Evolutionary conservation across 768 basidiomycete species (phyloP).

Genomic region (Tephrocybe sp.): DNA sequence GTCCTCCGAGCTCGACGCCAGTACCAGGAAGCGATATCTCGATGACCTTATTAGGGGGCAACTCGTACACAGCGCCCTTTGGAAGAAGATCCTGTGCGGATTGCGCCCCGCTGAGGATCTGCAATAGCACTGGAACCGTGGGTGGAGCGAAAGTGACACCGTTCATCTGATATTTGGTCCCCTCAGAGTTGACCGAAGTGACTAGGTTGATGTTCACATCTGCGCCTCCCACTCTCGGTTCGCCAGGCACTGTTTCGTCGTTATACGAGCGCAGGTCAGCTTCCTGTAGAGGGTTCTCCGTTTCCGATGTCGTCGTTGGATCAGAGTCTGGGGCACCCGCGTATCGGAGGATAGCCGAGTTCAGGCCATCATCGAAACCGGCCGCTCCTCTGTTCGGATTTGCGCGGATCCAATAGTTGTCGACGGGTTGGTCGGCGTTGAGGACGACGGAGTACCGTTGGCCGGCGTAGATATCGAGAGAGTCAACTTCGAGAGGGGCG

Average conservation of each 20-base stretch:
- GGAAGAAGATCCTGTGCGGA: constrained; percentile 24
- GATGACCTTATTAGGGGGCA: neutral
- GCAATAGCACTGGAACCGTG: constrained; percentile 51
- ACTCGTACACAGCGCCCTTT: neutral
- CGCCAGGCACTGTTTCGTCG: constrained; percentile 4
- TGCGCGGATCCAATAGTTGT: constrained; percentile 52
- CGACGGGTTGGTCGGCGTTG: constrained; percentile 41
- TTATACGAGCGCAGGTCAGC: constrained; percentile 11
- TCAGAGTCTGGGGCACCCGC: neutral
- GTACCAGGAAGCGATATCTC: constrained; percentile 29
- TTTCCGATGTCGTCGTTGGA: constrained; percentile 26
- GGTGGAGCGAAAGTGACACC: constrained; percentile 33
- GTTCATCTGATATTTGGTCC: constrained; percentile 26
- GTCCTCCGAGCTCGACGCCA: constrained; percentile 25
- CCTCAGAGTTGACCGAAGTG: constrained; percentile 13
- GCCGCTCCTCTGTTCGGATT: neutral
- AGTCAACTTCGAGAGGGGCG: constrained; percentile 40
- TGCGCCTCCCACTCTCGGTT: constrained; percentile 17
- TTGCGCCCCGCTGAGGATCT: constrained; percentile 53
- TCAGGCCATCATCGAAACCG: neutral
- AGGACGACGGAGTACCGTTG: constrained; percentile 37
- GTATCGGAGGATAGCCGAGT: constrained; percentile 53
- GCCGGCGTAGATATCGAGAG: constrained; percentile 17
- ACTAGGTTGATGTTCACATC: constrained; percentile 21
- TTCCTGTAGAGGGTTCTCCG: constrained; percentile 27